Evolutionary conservation across 1,139 yeast genomes (phyloP), one percentile per base, ranked within the genome.

Genomic region (Lodderomyces elongisporus): DNA sequence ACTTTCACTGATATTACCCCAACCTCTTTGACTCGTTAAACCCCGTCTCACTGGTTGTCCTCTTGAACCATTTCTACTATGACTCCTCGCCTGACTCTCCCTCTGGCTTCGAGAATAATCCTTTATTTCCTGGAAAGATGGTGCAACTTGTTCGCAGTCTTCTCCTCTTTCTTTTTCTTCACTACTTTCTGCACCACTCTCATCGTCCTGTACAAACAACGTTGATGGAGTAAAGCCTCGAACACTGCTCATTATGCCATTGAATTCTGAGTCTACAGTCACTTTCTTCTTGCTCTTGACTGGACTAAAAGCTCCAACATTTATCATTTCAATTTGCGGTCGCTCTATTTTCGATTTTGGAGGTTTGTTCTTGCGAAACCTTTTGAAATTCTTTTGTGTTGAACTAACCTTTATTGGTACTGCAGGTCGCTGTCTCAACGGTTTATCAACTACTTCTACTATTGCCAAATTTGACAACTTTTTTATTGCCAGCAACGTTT

Each of bases 371-470:
- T 63, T 66, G 14, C 43, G 48, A 44, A 67, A 67, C 3, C 43
- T 53, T 40, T 67, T 67, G 45, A 65, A 65, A 40, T 66, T 66
- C 36, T 56, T 62, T 4, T 66, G 49, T 2, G 38, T 30, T 33
- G 52, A 53, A 4, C 36, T 31, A 4, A 31, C 36, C 13, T 32
- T 35, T 15, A 27, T 14, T 5, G 24, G 22, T 3, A 7, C 16
- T 1, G 13, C 14, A 12, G 27, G 17, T 14, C 34, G 29, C 14
- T 24, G 30, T 25, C 56, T 44, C 7, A 50, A 20, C 10, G 39
- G 36, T 3, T 64, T 39, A 14, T 57, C 61, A 3, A 60, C 54
- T 5, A 54, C 52, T 39, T 66, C 71, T 2, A 66, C 66, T 4
- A 62, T 58, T 1, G 66, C 62, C 25, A 64, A 46, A 29, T 61